Percentiles rank a stretch among this genome's conserved stretches.
phyloP scores from a whole-genome alignment of 2,329 filamentous ascomycete species.

The Phaeosphaeriaceae sp. region DNA sequence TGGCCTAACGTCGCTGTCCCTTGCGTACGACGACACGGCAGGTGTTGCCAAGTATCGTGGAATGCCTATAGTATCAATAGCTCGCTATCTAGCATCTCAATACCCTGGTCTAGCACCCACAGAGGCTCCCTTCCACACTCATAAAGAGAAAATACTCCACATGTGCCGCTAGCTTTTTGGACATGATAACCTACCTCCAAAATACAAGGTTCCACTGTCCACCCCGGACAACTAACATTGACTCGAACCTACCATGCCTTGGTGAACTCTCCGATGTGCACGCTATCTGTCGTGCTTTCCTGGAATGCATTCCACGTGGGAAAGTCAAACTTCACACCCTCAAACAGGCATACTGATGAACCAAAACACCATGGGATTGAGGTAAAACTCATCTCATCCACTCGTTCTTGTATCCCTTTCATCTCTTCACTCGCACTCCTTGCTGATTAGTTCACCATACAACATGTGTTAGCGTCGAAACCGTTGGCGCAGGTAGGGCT shows the following conservation, averaged over 20 bases:
- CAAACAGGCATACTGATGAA: constrained; percentile 24
- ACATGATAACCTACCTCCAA: no score
- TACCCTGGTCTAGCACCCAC: no score
- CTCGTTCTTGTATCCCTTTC: constrained; percentile 33
- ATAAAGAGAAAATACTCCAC: background rate
- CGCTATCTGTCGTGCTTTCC: constrained; percentile 30
- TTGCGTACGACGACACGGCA: constrained; percentile 26
- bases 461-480: constrained; percentile 16
- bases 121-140: no score
- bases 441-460: constrained; percentile 20
- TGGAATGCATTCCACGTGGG: constrained; percentile 39
- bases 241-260: constrained; percentile 4
- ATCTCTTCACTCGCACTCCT: constrained; percentile 29
- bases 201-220: background rate
- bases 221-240: background rate
- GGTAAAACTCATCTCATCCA: constrained; percentile 22
- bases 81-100: background rate
- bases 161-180: constrained; percentile 3
- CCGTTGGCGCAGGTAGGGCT: constrained; percentile 10
- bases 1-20: constrained; percentile 10
- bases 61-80: constrained; percentile 19
- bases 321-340: constrained; percentile 16
- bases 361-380: constrained; percentile 19
- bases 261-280: constrained; percentile 17
- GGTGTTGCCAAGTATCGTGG: constrained; percentile 26